These are phyloP conservation scores for Pythium oligandrum DNA, from an alignment of 352 stramenopile species.

Conservation along the genomic window DNA sequence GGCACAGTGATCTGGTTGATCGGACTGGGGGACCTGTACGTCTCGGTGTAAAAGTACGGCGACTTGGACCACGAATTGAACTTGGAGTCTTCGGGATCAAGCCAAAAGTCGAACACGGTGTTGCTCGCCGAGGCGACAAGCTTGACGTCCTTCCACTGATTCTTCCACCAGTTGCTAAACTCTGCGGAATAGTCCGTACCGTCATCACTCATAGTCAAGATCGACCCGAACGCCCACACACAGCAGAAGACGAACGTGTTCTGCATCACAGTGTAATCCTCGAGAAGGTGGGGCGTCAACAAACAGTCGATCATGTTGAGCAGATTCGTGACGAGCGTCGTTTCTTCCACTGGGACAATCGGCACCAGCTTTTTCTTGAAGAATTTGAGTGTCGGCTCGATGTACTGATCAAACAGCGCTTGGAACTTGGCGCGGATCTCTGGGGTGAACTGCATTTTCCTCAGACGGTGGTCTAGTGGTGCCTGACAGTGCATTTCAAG, in stretches of 20 bases:
- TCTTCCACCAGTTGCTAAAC: conserved; percentile 96
- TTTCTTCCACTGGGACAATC: conserved; percentile 92
- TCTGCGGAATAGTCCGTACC: conserved; percentile 92
- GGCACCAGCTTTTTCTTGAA: conserved; percentile 92
- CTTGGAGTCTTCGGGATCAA: conserved; percentile 88
- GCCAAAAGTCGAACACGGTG: conserved; percentile 97
- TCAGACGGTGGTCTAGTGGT: conserved; percentile 56
- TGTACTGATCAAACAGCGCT: conserved; percentile 90
- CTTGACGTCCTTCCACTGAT: conserved; percentile 95
- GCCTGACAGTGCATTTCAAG: conserved; percentile 73
- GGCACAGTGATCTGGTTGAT: conserved; percentile 91
- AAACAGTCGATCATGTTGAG: conserved; percentile 94
- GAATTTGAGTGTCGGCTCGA: conserved; percentile 89
- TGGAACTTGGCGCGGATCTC: conserved; percentile 80
- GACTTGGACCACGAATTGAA: conserved; percentile 95
- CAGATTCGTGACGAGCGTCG: conserved; percentile 90
- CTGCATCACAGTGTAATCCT: conserved; percentile 77
- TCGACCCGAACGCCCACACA: conserved; percentile 94
- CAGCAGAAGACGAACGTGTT: conserved; percentile 95
- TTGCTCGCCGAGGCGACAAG: conserved; percentile 90
- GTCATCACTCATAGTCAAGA: conserved; percentile 90
- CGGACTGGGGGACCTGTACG: conserved; percentile 77
- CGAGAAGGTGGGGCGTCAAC: conserved; percentile 74
- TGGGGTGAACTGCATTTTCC: conserved; percentile 72
- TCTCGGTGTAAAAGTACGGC: conserved; percentile 92